phyloP scores from a whole-genome alignment of 2,329 filamentous ascomycete genomes.

The Hypoxylon sp. region DNA sequence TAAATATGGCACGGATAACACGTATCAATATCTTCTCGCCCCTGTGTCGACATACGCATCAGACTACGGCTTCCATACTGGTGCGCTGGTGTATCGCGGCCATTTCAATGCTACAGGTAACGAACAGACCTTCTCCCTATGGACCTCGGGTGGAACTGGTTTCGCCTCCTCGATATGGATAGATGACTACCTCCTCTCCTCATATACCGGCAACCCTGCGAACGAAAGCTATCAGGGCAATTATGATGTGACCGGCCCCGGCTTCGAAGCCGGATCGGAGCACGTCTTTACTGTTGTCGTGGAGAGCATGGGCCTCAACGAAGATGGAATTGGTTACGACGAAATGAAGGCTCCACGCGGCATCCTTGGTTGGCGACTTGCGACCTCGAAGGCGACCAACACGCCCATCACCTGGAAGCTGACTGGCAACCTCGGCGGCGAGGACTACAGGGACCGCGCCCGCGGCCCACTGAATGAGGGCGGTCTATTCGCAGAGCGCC shows the following conservation, averaged over 20 bases:
- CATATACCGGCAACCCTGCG: constrained; percentile 48
- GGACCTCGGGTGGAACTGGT: constrained; percentile 75
- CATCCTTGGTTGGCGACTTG: constrained; percentile 71
- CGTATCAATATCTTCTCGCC: constrained; percentile 66
- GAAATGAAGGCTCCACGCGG: constrained; percentile 74
- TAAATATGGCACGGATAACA: constrained; percentile 71
- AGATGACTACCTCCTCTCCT: constrained; percentile 72
- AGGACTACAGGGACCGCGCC: constrained; percentile 69
- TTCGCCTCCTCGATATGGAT: constrained; percentile 79
- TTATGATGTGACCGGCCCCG: constrained; percentile 64
- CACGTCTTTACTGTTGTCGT: constrained; percentile 78
- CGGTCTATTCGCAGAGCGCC: constrained; percentile 72
- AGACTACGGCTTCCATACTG: constrained; percentile 82
- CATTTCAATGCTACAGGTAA: constrained; percentile 74
- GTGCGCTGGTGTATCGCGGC: constrained; percentile 77
- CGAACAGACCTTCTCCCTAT: constrained; percentile 69
- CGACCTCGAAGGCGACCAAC: constrained; percentile 35
- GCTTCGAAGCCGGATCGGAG: constrained; percentile 61
- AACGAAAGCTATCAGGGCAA: constrained; percentile 50
- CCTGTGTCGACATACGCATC: constrained; percentile 75
- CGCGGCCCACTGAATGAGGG: constrained; percentile 77
- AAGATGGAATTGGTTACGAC: constrained; percentile 68
- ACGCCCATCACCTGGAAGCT: constrained; percentile 70
- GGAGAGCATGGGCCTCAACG: constrained; percentile 79
- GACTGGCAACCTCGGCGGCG: constrained; percentile 76